These are phyloP conservation scores for Ophiosphaerella herpotricha DNA, from an alignment of 2,329 filamentous ascomycete genomes.

Conservation along the genomic window DNA sequence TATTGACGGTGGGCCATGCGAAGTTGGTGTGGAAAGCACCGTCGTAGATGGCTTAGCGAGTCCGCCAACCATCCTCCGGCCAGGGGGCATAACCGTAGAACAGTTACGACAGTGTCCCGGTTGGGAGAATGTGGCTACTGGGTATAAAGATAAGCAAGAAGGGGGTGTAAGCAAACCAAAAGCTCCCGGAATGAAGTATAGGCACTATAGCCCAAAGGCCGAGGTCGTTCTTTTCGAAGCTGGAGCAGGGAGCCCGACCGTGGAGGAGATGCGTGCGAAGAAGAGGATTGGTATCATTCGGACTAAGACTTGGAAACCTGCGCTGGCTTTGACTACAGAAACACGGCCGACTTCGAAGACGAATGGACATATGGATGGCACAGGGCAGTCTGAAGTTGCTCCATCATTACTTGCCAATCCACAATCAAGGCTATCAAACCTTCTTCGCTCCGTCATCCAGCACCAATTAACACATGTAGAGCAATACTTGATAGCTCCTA, in stretches of 20 bases:
- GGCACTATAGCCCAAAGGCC: constrained; percentile 93
- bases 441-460: constrained; percentile 42
- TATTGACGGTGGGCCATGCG: constrained; percentile 83
- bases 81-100: constrained; percentile 85
- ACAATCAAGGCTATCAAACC: constrained; percentile 28
- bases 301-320: constrained; percentile 31
- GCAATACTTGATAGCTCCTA: constrained; percentile 15
- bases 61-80: constrained; percentile 81
- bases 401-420: not conserved
- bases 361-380: constrained; percentile 17
- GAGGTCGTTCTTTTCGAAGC: constrained; percentile 81
- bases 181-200: constrained; percentile 98
- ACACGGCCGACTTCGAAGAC: not conserved
- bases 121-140: constrained; percentile 79
- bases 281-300: constrained; percentile 49
- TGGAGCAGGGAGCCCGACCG: constrained; percentile 41
- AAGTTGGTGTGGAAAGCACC: constrained; percentile 93
- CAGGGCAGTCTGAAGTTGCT: not conserved
- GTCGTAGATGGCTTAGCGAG: constrained; percentile 87
- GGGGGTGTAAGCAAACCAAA: constrained; percentile 66
- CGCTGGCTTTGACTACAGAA: constrained; percentile 20
- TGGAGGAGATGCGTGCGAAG: constrained; percentile 34
- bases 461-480: constrained; percentile 39
- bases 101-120: constrained; percentile 73
- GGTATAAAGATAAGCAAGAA: constrained; percentile 75